Base-by-base conservation (phyloP, 768 basidiomycete genomes). In the Russula ochroleuca region DNA sequence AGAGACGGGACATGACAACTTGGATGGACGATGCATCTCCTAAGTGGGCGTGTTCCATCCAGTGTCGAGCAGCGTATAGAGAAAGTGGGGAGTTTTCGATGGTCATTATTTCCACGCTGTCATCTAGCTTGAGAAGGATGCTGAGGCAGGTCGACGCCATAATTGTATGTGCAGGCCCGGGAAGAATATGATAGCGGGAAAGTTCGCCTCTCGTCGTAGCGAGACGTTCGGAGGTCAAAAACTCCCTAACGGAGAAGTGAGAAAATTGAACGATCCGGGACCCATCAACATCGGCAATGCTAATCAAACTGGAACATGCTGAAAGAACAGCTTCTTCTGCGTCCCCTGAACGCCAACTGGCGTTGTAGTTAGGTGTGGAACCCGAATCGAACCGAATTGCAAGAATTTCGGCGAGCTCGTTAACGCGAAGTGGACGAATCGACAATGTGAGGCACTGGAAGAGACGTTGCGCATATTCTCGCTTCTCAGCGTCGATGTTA, bases 241-340 rank as follows among this genome's bases (percentile, higher is more conserved):
- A 64, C 9, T 64, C 63, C 21, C 47, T 61, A 21, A 64, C 63
- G 2, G 63, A 47, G 35, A 47, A 51, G 52, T 64, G 63, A 5
- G 59, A 19, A 41, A 51, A 60, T 8, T 60, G 59, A 17, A 51
- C 59, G 40, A 60, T n/a, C 38, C 13, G 17, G 23, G 14, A 38
- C 9, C 40, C 49, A 17, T 51, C 40, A 19, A 40, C 38, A 5
- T 60, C 23, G 50, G 10, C 19, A 11, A 60, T 10, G 28, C 40
- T 41, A 14, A 60, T 23, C 17, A 60, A 40, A 31, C 40, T 31
- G n/a, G 49, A 52, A 60, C 49, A 60, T 2, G 59, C 49, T 2
- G 43, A 57, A 45, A 57, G 41, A n/a, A 57, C 56, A 21, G 56
- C 56, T 23, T 45, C 56, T 47, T 57, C 28, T 9, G 50, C 59